Conservation (phyloP, 2,329 filamentous ascomycete genomes). For the Sporothrix pseudoabietina region DNA sequence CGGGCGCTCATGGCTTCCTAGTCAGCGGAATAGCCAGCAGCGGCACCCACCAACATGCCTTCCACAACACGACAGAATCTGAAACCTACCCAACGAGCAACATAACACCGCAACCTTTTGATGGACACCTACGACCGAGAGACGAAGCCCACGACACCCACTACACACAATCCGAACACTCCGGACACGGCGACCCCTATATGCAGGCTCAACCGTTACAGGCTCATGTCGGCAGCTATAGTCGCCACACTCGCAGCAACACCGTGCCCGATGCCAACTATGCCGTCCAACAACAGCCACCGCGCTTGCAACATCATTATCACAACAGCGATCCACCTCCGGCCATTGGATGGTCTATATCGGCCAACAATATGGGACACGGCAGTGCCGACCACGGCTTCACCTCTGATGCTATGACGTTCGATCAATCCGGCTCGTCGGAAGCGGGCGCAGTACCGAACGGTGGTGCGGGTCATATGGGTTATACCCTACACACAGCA, state of each 20-base stretch:
- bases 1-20: neutral
- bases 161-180: neutral
- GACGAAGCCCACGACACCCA: neutral
- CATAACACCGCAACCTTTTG: neutral
- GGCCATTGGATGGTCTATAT: neutral
- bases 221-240: neutral
- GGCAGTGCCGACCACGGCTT: neutral
- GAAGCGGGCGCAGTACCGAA: neutral
- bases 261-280: neutral
- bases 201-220: neutral
- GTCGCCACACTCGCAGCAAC: neutral
- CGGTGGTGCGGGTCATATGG: neutral
- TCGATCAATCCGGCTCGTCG: neutral
- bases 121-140: neutral
- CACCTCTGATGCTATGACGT: neutral
- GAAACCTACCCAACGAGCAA: neutral
- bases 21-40: neutral
- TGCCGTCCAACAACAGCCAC: neutral
- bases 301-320: neutral
- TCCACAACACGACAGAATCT: neutral
- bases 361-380: neutral
- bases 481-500: neutral
- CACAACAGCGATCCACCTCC: constrained; percentile 12
- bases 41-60: neutral
- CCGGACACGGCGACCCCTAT: neutral